These are phyloP conservation scores for Boletales sp. DNA, from an alignment of 768 basidiomycete species.

Conservation along the genomic window DNA sequence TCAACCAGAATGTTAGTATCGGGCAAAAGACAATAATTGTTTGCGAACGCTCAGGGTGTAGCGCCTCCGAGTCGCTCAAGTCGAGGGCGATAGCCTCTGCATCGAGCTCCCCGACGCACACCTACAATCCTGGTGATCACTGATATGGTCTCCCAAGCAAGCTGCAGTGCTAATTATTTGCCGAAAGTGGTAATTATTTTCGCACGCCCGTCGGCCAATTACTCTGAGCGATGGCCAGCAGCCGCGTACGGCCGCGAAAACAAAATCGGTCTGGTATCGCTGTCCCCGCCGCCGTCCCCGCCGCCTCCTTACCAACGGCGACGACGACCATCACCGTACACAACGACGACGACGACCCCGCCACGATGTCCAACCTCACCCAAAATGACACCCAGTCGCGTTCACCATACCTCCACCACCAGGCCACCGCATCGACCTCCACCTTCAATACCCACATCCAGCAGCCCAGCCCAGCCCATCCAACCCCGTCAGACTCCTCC, in stretches of 20 bases:
- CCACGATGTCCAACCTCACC: slow-evolving; percentile 20
- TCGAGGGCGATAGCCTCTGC: too few relatives aligned
- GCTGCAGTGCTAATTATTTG: too few relatives aligned
- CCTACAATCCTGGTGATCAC: too few relatives aligned
- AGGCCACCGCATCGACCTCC: slow-evolving; percentile 34
- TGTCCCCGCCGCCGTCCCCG: too few relatives aligned
- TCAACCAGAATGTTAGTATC: too few relatives aligned
- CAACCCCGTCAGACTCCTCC: not conserved
- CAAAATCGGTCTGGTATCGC: slow-evolving; percentile 11
- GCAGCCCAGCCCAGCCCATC: not conserved
- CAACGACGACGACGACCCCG: slow-evolving; percentile 21
- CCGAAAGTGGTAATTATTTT: not conserved
- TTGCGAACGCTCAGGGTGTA: too few relatives aligned
- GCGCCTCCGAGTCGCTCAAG: too few relatives aligned
- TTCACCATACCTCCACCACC: slow-evolving; percentile 39
- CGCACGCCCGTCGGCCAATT: slow-evolving; percentile 20
- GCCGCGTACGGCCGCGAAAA: slow-evolving; percentile 21
- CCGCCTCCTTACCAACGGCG: too few relatives aligned
- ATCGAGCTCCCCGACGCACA: too few relatives aligned
- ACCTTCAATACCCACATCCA: slow-evolving; percentile 33
- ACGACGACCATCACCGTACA: slow-evolving; percentile 4
- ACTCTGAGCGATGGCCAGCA: slow-evolving; percentile 13
- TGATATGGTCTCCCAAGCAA: not conserved
- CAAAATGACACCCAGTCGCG: slow-evolving; percentile 20
- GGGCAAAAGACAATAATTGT: too few relatives aligned